Base-by-base conservation (phyloP, 2,329 filamentous ascomycete species). In the Venturia oleaginea region DNA sequence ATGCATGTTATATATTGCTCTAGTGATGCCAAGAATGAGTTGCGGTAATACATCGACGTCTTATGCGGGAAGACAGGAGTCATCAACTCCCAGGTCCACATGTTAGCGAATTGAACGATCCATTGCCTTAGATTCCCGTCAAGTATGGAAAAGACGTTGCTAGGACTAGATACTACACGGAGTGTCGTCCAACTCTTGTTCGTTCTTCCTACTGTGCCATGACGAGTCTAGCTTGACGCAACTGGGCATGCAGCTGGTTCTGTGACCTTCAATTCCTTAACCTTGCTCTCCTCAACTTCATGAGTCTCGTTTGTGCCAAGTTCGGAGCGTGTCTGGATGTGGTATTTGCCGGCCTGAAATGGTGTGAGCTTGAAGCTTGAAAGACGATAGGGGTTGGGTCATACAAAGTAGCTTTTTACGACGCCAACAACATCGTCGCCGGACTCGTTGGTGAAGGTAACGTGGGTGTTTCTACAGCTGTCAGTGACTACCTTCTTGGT, bases 371-470 rank as follows among this genome's bases (percentile, higher is more conserved):
- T n/a, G 19, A 24, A 19, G 61, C 8, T 27, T 6, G 62, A 38
- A 17, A 37, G 30, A 19, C 30, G 27, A 38, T 10, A 37, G n/a
- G 15, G 30, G 34, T 10, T 24, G 64, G n/a, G 30, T n/a, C 65
- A 30, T 64, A 66, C 65, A 8, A n/a, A 37, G 62, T 55, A 43
- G 51, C 65, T 32, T 34, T 66, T 66, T 7, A 66, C 65, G 30
- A 66, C 57, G 19, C 62, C 65, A 43, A 66, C 65, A 54, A 66
- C 65, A 61, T 66, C 65, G 32, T 66, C 65, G 37, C 65, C 65
- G 24, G 65, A 37, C 34, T 30, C 27, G 62, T 66, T 66, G 48
- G 65, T 66, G 62, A 66, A 66, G 38, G 65, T 66, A 34, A 66
- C 65, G 38, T 66, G 65, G 32, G 65, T 66, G 65, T 66, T 66